These are phyloP conservation scores for Xylariomycetidae sp. DNA, from an alignment of 2,329 filamentous ascomycete species.

Conservation along the genomic window DNA sequence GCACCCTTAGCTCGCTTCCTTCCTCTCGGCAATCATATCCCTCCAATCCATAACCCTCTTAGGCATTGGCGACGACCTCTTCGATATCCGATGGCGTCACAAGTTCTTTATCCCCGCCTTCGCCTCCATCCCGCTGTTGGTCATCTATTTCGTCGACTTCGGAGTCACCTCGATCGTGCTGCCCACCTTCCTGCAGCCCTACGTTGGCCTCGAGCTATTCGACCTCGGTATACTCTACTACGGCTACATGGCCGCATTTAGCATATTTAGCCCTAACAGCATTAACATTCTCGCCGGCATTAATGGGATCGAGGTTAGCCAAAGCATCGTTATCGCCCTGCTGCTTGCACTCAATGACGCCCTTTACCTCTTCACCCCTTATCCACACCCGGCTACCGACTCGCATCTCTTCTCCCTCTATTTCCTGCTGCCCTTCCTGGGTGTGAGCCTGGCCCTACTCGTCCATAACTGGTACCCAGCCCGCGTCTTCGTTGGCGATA, in stretches of 20 bases:
- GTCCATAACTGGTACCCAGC: constrained; percentile 95
- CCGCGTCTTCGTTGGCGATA: constrained; percentile 93
- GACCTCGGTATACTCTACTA: constrained; percentile 86
- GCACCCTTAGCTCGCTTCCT: constrained; percentile 72
- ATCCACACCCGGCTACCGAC: constrained; percentile 90
- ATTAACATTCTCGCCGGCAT: constrained; percentile 99
- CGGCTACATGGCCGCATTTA: constrained; percentile 90
- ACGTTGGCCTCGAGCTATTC: constrained; percentile 73
- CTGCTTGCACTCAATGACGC: constrained; percentile 83
- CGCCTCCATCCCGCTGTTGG: constrained; percentile 85
- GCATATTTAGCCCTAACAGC: constrained; percentile 97
- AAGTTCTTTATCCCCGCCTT: constrained; percentile 98
- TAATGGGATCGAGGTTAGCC: constrained; percentile 94
- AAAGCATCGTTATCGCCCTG: constrained; percentile 84
- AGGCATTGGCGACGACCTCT: constrained; percentile 90
- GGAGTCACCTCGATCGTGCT: constrained; percentile 94
- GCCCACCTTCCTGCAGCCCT: constrained; percentile 76
- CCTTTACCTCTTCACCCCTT: constrained; percentile 78
- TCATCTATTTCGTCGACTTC: constrained; percentile 98
- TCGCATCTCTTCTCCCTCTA: constrained; percentile 96
- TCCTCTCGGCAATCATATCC: constrained; percentile 88
- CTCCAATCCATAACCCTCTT: constrained; percentile 87
- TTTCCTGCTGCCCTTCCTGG: constrained; percentile 88
- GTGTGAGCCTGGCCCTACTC: constrained; percentile 81
- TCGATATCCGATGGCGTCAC: constrained; percentile 98